Base-by-base conservation (phyloP, 352 stramenopile genomes). In the Lagenidium sp. region DNA sequence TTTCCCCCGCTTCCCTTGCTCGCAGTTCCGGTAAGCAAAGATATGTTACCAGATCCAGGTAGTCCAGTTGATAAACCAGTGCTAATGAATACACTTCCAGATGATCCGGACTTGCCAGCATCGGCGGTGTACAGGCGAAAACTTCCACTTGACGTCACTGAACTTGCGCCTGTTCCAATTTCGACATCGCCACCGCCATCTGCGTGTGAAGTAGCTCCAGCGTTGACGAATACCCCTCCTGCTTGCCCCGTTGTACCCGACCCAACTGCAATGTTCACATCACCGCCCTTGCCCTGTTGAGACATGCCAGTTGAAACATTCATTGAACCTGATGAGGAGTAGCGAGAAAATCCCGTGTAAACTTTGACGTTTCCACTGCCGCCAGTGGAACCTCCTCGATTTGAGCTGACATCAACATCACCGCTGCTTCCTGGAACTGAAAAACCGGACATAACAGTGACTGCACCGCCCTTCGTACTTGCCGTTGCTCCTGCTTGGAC, bases 71-170 rank as follows among this genome's bases (percentile, higher is more conserved):
- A 74, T 16, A 58, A 60, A 47, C 72, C 75, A 13, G 82, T 95
- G 31, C 54, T 57, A 18, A 97, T 50, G 6, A 57, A 42, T 7
- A 96, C 34, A n/a, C 53, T 75, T 5, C 94, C 93, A 40, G 78
- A 91, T 10, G 62, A 80, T 16, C 67, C 69, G 24, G 54, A 50
- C 16, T 65, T 87, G 11, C 84, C 82, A 31, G 68, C 53, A 36
- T 71, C 60, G 30, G 81, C 43, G n/a, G 72, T 82, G 6, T 38
- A 38, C 24, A 88, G 20, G 43, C 41, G 63, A 20, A 80, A 35
- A 11, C 56, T 51, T 18, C 76, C 76, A 45, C 72, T 85, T 23
- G 58, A 72, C 36, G 76, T 65, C 11, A 55, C 41, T 20, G 62
- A 72, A 28, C 72, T 85, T 21, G 58, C 60, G 15, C 77, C 77